These are phyloP conservation scores for Aspergillus ustus DNA, from an alignment of 2,329 filamentous ascomycete species.

Conservation along the genomic window DNA sequence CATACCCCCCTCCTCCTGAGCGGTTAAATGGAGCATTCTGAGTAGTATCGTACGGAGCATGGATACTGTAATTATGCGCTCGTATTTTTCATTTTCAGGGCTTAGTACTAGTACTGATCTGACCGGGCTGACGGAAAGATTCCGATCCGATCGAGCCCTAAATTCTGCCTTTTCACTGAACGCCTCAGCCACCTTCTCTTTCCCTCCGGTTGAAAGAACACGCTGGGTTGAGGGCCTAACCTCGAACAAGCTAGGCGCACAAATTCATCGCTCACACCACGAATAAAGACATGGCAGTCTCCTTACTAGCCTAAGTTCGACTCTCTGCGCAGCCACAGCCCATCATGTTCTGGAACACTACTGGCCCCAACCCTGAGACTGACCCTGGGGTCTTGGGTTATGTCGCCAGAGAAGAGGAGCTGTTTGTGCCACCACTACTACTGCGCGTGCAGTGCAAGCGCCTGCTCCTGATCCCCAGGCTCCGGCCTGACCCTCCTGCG, in stretches of 20 bases:
- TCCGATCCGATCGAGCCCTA: background rate
- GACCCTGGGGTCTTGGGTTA: too few relatives aligned
- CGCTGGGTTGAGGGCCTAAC: background rate
- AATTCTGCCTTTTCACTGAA: background rate
- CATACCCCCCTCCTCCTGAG: background rate
- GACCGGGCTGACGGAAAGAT: background rate
- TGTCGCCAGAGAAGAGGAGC: background rate
- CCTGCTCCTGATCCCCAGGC: background rate
- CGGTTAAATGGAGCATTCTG: background rate
- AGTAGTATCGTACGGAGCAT: background rate
- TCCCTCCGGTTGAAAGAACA: background rate
- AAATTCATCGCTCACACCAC: background rate
- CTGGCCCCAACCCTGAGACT: background rate
- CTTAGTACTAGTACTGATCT: background rate
- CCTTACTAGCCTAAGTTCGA: too few relatives aligned
- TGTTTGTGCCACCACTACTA: background rate
- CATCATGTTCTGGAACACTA: background rate
- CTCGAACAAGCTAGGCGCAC: background rate
- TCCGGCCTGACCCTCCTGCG: background rate
- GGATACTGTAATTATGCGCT: background rate
- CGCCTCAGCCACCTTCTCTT: background rate
- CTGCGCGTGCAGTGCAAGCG: background rate
- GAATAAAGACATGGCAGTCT: background rate
- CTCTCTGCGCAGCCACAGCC: background rate
- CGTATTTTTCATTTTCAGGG: background rate